Percentiles rank a stretch among this genome's conserved stretches.
phyloP scores from a whole-genome alignment of 495 filamentous ascomycete species.

The Lophiotrema nucula region DNA sequence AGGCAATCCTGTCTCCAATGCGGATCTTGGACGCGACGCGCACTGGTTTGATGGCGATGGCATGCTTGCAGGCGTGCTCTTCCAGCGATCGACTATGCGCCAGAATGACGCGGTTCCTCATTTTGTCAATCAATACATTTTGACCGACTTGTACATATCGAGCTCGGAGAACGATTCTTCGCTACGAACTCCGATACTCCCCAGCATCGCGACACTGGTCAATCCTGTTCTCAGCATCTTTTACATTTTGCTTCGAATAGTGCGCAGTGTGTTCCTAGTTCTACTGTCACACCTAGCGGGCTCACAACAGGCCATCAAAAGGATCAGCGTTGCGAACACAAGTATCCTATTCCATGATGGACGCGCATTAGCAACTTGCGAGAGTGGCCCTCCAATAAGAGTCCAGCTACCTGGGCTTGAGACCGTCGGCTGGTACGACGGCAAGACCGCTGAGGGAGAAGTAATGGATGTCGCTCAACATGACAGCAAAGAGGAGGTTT shows the following conservation, averaged over 20 bases:
- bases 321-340: slow-evolving; percentile 66
- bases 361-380: slow-evolving; percentile 62
- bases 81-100: slow-evolving; percentile 41
- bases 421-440: slow-evolving; percentile 67
- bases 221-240: slow-evolving; percentile 47
- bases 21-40: slow-evolving; percentile 53
- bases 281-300: slow-evolving; percentile 55
- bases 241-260: slow-evolving; percentile 46
- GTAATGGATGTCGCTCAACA: slow-evolving; percentile 6
- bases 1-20: slow-evolving; percentile 62
- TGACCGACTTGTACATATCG: slow-evolving; percentile 61
- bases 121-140: slow-evolving; percentile 63
- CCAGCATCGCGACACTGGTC: slow-evolving; percentile 62
- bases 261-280: slow-evolving; percentile 54
- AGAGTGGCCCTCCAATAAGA: slow-evolving; percentile 65
- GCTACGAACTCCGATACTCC: slow-evolving; percentile 53
- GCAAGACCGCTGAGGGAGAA: slow-evolving; percentile 52
- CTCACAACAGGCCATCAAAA: slow-evolving; percentile 54
- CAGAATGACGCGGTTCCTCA: slow-evolving; percentile 47
- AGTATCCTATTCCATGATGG: slow-evolving; percentile 63
- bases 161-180: slow-evolving; percentile 43
- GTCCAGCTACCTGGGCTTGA: slow-evolving; percentile 58
- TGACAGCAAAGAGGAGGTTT: slow-evolving; percentile 35
- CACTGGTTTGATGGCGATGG: slow-evolving; percentile 75
- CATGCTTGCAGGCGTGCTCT: slow-evolving; percentile 65